Base-by-base conservation (phyloP, 805 yeast genomes). In the Candida peoriensis region DNA sequence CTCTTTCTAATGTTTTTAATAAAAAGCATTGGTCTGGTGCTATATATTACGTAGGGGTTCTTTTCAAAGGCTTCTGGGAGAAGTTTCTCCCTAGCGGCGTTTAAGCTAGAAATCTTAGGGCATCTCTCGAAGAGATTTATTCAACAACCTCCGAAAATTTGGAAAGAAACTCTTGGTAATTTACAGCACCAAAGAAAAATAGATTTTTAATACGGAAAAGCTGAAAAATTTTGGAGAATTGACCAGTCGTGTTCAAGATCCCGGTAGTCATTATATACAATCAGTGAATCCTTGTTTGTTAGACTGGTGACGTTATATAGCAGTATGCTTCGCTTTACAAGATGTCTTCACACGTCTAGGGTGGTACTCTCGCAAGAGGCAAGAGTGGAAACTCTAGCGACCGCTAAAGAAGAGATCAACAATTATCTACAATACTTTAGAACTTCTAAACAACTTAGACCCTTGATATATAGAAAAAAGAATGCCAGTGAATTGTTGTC, bases 391-490 rank as follows among this genome's bases (percentile, higher is more conserved):
- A 17, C 30, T 16, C 28, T 25, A 25, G 16, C 16, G 20, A 30
- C 28, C 17, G 51, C 61, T 5, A 50, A 42, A 27, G 47, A 42
- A 23, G 48, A 50, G 38, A 40, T 64, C n/a, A 53, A 54, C 3
- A 47, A 57, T 1, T 63, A 52, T 35, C 53, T 59, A 33, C 44
- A 48, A 15, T 66, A 58, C 42, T 57, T 57, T 44, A 52, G 52
- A 24, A 60, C 67, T 3, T 49, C 54, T 20, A 54, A 47, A 28
- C 37, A 49, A 3, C 33, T 62, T 20, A 63, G 60, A 48, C 65
- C 68, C 6, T 50, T 58, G 30, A 60, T 66, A 18, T 66, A 66
- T 46, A 60, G 69, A 46, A 58, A 61, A 24, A 62, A 55, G 36
- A 65, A 66, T 42, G 57, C 66, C 3, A 54, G 61, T 20, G 57